Conservation (phyloP, 2,329 filamentous ascomycete genomes). For the Furcasterigmium sp. region DNA sequence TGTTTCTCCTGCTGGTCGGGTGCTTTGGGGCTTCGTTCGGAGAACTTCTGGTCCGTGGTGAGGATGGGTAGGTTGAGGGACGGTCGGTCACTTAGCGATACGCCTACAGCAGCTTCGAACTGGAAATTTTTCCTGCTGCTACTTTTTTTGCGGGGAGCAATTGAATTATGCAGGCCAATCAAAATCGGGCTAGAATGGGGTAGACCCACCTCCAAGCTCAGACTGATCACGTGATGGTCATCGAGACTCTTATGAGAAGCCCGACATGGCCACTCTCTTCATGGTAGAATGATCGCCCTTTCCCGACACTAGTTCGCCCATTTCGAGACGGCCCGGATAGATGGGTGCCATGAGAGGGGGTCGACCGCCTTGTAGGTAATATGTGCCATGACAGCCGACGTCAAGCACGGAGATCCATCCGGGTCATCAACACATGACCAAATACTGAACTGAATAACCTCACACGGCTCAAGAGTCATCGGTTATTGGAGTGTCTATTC, state of each 20-base stretch:
- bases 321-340: too few relatives aligned
- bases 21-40: not conserved
- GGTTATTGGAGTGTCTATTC: constrained; percentile 23
- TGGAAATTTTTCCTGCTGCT: constrained; percentile 4
- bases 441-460: not conserved
- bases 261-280: too few relatives aligned
- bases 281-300: too few relatives aligned
- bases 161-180: not conserved
- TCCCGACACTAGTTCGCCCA: too few relatives aligned
- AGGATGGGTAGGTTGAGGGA: not conserved
- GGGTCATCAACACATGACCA: not conserved
- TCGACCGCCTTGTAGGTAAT: too few relatives aligned
- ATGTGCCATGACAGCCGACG: too few relatives aligned
- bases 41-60: not conserved
- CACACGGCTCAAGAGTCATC: too few relatives aligned
- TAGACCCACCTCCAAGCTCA: constrained; percentile 3
- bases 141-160: constrained; percentile 5
- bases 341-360: too few relatives aligned
- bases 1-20: not conserved
- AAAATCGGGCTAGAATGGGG: not conserved
- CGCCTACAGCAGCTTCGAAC: not conserved
- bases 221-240: too few relatives aligned
- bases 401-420: not conserved
- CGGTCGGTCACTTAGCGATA: constrained; percentile 1
- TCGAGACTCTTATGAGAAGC: too few relatives aligned